Evolutionary conservation across 345 rosid genomes (phyloP).

Genomic region (Zanthoxylum bungeanum): DNA sequence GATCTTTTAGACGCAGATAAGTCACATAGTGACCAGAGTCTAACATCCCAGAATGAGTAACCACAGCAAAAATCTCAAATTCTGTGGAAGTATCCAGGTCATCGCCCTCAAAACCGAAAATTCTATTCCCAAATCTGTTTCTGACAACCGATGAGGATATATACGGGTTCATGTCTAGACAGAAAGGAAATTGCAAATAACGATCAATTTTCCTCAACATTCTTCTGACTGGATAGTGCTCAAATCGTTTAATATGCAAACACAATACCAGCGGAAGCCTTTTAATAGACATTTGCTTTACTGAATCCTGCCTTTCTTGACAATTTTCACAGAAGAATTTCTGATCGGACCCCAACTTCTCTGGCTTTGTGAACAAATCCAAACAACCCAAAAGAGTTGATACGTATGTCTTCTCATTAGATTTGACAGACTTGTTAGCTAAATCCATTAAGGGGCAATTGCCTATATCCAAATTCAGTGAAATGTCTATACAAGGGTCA

Average conservation of each 20-base stretch:
- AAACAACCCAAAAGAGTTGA: conserved; percentile 79
- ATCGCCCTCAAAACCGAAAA: conserved; percentile 55
- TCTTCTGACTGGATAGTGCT: conserved; percentile 62
- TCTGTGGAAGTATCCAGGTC: conserved; percentile 52
- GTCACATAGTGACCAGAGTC: conserved; percentile 91
- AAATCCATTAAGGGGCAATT: conserved; percentile 29
- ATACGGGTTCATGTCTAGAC: conserved; percentile 73
- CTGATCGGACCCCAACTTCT: conserved; percentile 87
- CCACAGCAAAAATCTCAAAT: conserved; percentile 82
- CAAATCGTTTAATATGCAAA: conserved; percentile 87
- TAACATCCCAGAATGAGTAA: conserved; percentile 79
- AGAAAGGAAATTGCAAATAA: conserved; percentile 82
- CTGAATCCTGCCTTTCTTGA: conserved; percentile 68
- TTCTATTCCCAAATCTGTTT: conserved; percentile 71
- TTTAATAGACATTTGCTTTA: conserved; percentile 85
- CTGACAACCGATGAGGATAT: conserved; percentile 74
- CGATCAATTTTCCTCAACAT: conserved; percentile 71
- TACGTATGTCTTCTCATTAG: conserved; percentile 29
- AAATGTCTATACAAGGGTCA: conserved; percentile 90
- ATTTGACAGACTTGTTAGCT: conserved; percentile 31
- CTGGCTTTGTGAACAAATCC: conserved; percentile 75
- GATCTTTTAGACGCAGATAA: conserved; percentile 57
- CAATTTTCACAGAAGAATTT: conserved; percentile 82
- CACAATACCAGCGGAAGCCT: conserved; percentile 83
- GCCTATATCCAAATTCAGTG: conserved; percentile 65